A percentile compares a stretch with the other conserved stretches of the same genome.
Evolutionary conservation across 345 rosid species (phyloP).

Genomic region (Boechera retrofracta): DNA sequence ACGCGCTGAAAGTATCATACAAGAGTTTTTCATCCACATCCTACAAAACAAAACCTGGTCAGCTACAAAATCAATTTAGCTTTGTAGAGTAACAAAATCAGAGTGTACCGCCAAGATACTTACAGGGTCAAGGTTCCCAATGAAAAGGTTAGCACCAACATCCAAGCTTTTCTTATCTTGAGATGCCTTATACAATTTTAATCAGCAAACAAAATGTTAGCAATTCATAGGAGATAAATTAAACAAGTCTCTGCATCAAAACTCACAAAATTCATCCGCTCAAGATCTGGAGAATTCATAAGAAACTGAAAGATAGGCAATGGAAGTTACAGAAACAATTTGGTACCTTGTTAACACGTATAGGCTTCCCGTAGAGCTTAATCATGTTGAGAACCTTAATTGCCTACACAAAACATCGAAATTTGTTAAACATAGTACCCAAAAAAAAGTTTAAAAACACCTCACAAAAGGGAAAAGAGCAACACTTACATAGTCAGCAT

Average conservation of each 20-base stretch:
- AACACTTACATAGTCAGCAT: constrained; percentile 88
- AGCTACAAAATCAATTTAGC: background rate
- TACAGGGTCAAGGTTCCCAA: constrained; percentile 97
- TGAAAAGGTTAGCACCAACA: constrained; percentile 97
- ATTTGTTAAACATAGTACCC: background rate
- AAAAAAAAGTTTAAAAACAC: background rate
- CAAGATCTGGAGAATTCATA: background rate
- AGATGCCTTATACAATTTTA: constrained; percentile 66
- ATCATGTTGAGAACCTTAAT: constrained; percentile 98
- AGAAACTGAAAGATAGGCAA: background rate
- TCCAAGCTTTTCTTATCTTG: constrained; percentile 99
- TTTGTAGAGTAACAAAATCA: background rate
- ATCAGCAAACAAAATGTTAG: constrained; percentile 13
- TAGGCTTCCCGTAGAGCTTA: constrained; percentile 94
- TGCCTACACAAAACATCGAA: constrained; percentile 55
- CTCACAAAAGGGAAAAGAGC: background rate
- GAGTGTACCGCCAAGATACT: constrained; percentile 40
- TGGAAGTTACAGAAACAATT: background rate
- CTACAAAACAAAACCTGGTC: constrained; percentile 48
- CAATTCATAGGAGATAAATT: background rate
- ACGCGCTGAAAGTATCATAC: constrained; percentile 97
- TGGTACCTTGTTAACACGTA: constrained; percentile 91
- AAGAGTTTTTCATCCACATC: constrained; percentile 98
- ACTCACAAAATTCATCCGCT: constrained; percentile 3
- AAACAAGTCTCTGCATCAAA: constrained; percentile 6